phyloP scores from a whole-genome alignment of 495 filamentous ascomycete genomes.

The Xylaria telfairii region DNA sequence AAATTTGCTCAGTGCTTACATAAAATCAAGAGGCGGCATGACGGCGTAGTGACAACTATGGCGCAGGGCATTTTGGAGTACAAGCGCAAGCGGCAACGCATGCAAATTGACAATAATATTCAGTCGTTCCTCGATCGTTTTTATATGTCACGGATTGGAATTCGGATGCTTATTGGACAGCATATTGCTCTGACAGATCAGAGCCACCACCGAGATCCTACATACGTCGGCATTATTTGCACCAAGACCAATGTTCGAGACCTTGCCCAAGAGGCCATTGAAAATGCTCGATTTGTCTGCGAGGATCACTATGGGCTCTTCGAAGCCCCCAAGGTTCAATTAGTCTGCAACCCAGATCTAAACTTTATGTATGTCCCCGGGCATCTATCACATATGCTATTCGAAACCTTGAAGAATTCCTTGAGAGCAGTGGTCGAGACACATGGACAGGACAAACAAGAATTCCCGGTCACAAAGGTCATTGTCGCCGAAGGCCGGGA shows the following conservation, averaged over 20 bases:
- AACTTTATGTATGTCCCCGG: slow-evolving; percentile 99
- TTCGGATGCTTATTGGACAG: slow-evolving; percentile 98
- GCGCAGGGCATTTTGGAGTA: slow-evolving; percentile 98
- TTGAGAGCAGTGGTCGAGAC: slow-evolving; percentile 95
- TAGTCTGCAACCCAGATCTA: slow-evolving; percentile 90
- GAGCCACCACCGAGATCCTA: slow-evolving; percentile 81
- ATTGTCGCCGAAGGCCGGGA: slow-evolving; percentile 97
- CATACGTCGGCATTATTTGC: slow-evolving; percentile 98
- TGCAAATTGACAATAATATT: slow-evolving; percentile 97
- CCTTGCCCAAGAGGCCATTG: slow-evolving; percentile 94
- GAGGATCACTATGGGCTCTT: slow-evolving; percentile 99
- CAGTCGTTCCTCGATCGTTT: slow-evolving; percentile 97
- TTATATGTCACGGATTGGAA: slow-evolving; percentile 99
- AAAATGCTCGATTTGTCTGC: slow-evolving; percentile 97
- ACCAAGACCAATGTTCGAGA: slow-evolving; percentile 98
- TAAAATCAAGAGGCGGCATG: slow-evolving; percentile 93
- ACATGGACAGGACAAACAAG: slow-evolving; percentile 91
- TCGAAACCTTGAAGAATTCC: slow-evolving; percentile 98
- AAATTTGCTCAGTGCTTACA: slow-evolving; percentile 84
- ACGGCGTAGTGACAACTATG: slow-evolving; percentile 93
- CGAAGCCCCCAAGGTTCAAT: slow-evolving; percentile 94
- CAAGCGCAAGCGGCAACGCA: slow-evolving; percentile 92
- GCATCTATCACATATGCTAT: slow-evolving; percentile 97
- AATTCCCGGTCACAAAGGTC: slow-evolving; percentile 95
- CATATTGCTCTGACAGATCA: slow-evolving; percentile 97